phyloP scores from a whole-genome alignment of 257 asterid species.

The Gentiana straminea region DNA sequence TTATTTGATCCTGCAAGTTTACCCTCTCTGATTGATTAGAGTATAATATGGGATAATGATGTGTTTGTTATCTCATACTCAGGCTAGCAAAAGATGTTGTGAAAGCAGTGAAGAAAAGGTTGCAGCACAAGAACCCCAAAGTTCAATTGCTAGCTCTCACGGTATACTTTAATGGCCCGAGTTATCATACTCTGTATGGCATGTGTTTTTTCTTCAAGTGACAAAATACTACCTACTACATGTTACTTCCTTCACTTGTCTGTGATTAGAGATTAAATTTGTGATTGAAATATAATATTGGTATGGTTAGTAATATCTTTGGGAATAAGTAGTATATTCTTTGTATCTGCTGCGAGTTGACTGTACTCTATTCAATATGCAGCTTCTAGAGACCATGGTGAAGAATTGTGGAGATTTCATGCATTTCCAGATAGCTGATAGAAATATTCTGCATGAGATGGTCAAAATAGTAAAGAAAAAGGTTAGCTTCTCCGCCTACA shows the following conservation, averaged over 20 bases:
- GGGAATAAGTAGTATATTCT: no score
- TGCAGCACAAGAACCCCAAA: constrained; percentile 92
- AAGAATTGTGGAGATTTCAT: constrained; percentile 92
- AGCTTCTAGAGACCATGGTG: constrained; percentile 97
- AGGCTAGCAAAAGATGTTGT: constrained; percentile 78
- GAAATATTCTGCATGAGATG: constrained; percentile 78
- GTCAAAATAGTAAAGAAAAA: constrained; percentile 82
- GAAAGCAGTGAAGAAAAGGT: constrained; percentile 79
- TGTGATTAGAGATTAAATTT: no score
- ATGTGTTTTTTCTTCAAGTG: not conserved
- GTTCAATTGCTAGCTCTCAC: constrained; percentile 87
- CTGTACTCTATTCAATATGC: not conserved
- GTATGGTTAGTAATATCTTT: no score
- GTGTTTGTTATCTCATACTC: constrained; percentile 6
- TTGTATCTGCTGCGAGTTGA: no score
- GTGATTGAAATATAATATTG: no score
- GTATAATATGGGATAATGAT: no score
- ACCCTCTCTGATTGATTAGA: not conserved
- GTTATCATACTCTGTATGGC: not conserved
- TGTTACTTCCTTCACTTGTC: not conserved
- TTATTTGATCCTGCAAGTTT: not conserved
- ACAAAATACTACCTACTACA: not conserved
- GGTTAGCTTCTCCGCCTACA: constrained; percentile 26
- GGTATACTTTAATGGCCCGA: constrained; percentile 24
- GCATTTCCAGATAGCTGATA: constrained; percentile 89